Evolutionary conservation across 116 monocot genomes (phyloP).

Genomic region (Dioscorea cayenensis): DNA sequence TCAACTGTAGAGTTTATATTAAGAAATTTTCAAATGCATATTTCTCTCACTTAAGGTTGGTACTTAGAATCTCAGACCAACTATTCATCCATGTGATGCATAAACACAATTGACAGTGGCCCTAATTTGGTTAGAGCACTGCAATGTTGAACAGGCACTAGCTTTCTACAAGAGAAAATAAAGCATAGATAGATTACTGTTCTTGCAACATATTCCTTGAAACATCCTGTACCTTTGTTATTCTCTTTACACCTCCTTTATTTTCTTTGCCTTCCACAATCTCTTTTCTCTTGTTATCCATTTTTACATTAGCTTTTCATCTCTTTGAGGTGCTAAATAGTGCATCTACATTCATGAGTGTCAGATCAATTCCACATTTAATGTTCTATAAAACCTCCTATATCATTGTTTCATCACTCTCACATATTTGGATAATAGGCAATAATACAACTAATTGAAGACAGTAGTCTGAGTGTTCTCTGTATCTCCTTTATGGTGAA

Average conservation of each 20-base stretch:
- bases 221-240: neutral
- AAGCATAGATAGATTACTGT: neutral
- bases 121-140: neutral
- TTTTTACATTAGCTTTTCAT: too few species aligned
- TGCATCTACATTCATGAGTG: too few species aligned
- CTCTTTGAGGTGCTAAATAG: too few species aligned
- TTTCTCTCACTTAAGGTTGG: neutral
- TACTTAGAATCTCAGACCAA: neutral
- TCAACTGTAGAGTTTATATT: neutral
- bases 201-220: neutral
- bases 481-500: too few species aligned
- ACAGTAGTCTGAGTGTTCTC: too few species aligned
- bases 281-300: too few species aligned
- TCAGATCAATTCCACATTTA: neutral
- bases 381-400: neutral
- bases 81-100: neutral
- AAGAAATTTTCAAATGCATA: neutral
- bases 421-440: too few species aligned
- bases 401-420: too few species aligned
- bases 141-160: neutral
- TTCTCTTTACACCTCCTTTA: neutral
- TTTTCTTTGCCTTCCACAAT: neutral
- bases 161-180: neutral
- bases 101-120: neutral
- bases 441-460: too few species aligned